These are phyloP conservation scores for Penicillium frequentans DNA, from an alignment of 2,329 filamentous ascomycete genomes.

Conservation along the genomic window DNA sequence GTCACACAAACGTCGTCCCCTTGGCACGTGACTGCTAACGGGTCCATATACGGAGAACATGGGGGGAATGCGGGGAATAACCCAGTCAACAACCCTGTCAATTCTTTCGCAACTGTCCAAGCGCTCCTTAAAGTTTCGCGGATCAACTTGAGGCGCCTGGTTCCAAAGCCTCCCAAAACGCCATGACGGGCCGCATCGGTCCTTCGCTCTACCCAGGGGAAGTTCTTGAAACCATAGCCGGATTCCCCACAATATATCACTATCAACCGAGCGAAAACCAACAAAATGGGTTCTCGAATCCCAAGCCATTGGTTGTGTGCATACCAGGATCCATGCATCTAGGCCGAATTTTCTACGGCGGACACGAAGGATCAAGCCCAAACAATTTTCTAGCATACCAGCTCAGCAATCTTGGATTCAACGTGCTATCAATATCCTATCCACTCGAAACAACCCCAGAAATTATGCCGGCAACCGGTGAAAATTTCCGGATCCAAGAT, in stretches of 20 bases:
- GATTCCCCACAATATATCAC: constrained; percentile 16
- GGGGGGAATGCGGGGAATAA: not conserved
- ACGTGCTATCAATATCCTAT: constrained; percentile 21
- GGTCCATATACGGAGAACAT: not conserved
- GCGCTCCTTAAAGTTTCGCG: not conserved
- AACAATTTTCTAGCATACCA: constrained; percentile 21
- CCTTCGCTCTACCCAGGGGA: constrained; percentile 8
- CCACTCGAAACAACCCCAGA: constrained; percentile 15
- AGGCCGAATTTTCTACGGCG: constrained; percentile 23
- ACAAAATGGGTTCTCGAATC: not conserved
- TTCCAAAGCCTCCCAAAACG: not conserved
- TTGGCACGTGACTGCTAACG: not conserved
- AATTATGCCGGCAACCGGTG: constrained; percentile 13
- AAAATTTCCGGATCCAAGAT: constrained; percentile 14
- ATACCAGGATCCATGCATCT: constrained; percentile 19
- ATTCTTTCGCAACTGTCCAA: not conserved
- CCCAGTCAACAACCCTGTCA: not conserved
- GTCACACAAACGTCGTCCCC: not conserved
- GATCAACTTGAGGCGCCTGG: not conserved
- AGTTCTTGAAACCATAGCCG: constrained; percentile 4
- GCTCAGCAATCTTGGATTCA: constrained; percentile 14
- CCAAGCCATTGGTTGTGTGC: constrained; percentile 15
- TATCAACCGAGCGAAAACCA: not conserved
- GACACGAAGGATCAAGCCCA: constrained; percentile 11
- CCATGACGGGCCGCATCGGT: not conserved